Conservation (phyloP, 371 early-diverging fungal genomes). For the Saksenaea vasiformis region DNA sequence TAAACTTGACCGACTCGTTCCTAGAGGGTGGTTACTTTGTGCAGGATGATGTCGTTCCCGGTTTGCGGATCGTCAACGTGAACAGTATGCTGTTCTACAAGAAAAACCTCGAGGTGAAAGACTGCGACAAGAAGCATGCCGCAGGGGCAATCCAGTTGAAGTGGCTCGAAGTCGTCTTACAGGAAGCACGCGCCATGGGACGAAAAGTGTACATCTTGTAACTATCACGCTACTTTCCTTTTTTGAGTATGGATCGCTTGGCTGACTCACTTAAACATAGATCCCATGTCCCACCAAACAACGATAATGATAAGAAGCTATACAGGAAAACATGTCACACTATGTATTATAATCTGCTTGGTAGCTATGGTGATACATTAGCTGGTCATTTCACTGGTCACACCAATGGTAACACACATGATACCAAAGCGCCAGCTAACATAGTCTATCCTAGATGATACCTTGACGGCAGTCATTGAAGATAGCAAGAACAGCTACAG, state of each 20-base stretch:
- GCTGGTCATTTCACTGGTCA: constrained; percentile 57
- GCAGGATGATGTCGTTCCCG: constrained; percentile 51
- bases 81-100: constrained; percentile 77
- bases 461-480: constrained; percentile 4
- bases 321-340: constrained; percentile 33
- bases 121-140: constrained; percentile 47
- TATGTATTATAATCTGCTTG: constrained; percentile 44
- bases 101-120: constrained; percentile 67
- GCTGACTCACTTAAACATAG: constrained; percentile 27
- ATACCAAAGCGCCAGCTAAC: background rate
- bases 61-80: constrained; percentile 57
- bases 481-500: background rate
- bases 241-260: background rate
- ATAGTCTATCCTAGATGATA: constrained; percentile 6
- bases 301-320: constrained; percentile 25
- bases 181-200: background rate
- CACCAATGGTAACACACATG: constrained; percentile 31
- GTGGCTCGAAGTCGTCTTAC: constrained; percentile 32
- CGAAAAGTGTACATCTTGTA: constrained; percentile 7
- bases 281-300: constrained; percentile 56
- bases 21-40: constrained; percentile 64
- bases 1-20: constrained; percentile 26
- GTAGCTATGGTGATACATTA: constrained; percentile 41
- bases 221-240: background rate
- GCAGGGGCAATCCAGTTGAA: constrained; percentile 30